Evolutionary conservation across 495 filamentous ascomycete genomes (phyloP).

Genomic region (Recurvomyces mirabilis): DNA sequence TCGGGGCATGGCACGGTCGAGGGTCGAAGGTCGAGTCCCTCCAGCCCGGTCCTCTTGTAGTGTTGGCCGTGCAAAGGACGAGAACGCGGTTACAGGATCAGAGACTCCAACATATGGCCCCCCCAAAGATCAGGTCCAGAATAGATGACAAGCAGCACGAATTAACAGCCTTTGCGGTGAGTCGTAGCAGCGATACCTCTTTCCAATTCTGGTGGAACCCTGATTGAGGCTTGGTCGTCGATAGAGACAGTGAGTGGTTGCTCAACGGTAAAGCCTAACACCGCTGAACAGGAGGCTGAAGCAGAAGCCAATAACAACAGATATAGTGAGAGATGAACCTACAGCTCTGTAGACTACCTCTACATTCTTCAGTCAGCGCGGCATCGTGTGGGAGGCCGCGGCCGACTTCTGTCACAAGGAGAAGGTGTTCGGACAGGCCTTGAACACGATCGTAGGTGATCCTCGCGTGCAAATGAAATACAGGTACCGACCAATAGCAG

Average conservation of each 20-base stretch:
- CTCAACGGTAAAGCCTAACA: background rate
- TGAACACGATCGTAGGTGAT: background rate
- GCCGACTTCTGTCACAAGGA: background rate
- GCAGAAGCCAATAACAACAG: no score
- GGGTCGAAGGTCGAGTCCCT: no score
- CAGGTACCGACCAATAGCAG: background rate
- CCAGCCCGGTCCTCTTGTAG: background rate
- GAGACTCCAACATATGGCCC: background rate
- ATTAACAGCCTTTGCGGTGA: background rate
- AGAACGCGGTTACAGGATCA: background rate
- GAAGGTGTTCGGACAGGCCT: background rate
- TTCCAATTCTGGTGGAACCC: background rate
- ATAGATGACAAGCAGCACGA: background rate
- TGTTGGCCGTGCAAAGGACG: no score
- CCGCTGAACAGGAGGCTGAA: background rate
- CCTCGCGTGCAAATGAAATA: background rate
- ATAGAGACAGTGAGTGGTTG: conserved; percentile 1
- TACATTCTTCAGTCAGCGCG: background rate
- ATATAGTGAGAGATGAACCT: background rate
- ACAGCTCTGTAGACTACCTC: background rate
- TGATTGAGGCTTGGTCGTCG: background rate
- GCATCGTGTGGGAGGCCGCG: background rate
- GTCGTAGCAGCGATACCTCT: background rate
- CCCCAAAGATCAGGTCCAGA: background rate
- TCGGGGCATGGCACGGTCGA: conserved; percentile 2